phyloP scores from a whole-genome alignment of 768 basidiomycete species.

The Strobilomyces dryophilus region DNA sequence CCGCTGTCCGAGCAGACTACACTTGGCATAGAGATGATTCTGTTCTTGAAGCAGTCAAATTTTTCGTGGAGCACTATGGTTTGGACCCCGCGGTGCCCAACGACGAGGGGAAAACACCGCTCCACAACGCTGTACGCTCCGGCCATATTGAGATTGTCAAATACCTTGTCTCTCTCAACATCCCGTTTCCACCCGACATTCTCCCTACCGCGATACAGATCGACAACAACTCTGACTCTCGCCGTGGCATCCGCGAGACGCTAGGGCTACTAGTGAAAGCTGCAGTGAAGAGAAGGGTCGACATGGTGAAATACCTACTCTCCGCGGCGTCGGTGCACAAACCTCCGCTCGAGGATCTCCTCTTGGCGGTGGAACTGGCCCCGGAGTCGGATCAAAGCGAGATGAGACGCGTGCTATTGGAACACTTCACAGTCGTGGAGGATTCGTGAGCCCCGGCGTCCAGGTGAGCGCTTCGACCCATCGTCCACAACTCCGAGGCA shows the following conservation, averaged over 20 bases:
- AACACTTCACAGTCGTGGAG: neutral
- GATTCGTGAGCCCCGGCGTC: neutral
- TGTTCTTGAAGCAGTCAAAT: neutral
- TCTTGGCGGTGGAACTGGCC: neutral
- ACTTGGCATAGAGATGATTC: neutral
- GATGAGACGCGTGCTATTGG: neutral
- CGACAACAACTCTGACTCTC: neutral
- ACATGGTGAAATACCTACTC: conserved; percentile 1
- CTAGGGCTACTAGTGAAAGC: neutral
- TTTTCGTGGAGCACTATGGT: neutral
- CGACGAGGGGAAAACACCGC: neutral
- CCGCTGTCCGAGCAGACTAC: neutral
- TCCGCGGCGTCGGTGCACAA: neutral
- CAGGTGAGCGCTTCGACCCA: neutral
- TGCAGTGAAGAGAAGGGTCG: neutral
- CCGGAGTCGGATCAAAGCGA: neutral
- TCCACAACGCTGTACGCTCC: neutral
- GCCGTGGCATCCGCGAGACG: neutral
- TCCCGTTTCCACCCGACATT: neutral
- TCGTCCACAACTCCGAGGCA: neutral
- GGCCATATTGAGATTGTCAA: neutral
- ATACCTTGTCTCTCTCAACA: neutral
- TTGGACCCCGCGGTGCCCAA: neutral
- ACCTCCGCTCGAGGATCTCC: neutral
- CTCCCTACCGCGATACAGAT: neutral